Evolutionary conservation across 306 rosid species (phyloP).

Genomic region (Fagus sylvatica): DNA sequence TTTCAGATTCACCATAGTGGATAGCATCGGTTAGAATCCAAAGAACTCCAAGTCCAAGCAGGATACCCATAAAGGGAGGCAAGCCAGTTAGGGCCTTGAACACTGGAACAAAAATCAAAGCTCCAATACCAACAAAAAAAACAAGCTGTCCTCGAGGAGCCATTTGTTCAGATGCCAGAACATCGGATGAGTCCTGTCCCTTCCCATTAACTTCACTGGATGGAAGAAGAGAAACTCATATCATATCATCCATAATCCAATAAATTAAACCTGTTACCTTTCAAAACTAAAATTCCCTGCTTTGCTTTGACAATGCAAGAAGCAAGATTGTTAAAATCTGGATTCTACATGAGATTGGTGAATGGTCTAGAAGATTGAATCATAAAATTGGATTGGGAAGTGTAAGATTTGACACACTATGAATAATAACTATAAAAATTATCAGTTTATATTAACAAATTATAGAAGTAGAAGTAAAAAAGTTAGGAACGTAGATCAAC

Average conservation of each 20-base stretch:
- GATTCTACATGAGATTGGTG: no score
- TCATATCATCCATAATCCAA: conserved; percentile 20
- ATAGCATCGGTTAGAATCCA: conserved; percentile 99
- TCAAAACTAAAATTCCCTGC: conserved; percentile 20
- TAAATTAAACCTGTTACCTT: conserved; percentile 10
- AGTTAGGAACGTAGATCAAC: no score
- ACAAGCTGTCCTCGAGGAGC: conserved; percentile 96
- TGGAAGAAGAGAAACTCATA: conserved; percentile 24
- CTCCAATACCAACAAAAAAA: conserved; percentile 84
- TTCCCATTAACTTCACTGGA: conserved; percentile 80
- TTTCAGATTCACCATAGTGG: conserved; percentile 91
- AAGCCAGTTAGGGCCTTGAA: conserved; percentile 89
- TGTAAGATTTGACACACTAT: no score
- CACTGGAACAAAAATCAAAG: conserved; percentile 83
- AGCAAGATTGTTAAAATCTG: not conserved
- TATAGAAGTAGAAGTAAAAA: no score
- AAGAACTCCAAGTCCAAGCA: conserved; percentile 92
- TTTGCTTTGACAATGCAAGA: conserved; percentile 21
- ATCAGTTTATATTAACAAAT: no score
- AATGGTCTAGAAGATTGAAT: no score
- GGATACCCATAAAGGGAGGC: conserved; percentile 94
- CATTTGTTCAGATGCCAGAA: conserved; percentile 84
- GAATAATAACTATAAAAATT: no score
- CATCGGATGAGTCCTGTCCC: conserved; percentile 52
- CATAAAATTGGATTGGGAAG: no score